A percentile compares a stretch with the other conserved stretches of the same genome.
Conservation (phyloP, 108 stramenopile genomes). For the Pinguiococcus pyrenoidosus region DNA sequence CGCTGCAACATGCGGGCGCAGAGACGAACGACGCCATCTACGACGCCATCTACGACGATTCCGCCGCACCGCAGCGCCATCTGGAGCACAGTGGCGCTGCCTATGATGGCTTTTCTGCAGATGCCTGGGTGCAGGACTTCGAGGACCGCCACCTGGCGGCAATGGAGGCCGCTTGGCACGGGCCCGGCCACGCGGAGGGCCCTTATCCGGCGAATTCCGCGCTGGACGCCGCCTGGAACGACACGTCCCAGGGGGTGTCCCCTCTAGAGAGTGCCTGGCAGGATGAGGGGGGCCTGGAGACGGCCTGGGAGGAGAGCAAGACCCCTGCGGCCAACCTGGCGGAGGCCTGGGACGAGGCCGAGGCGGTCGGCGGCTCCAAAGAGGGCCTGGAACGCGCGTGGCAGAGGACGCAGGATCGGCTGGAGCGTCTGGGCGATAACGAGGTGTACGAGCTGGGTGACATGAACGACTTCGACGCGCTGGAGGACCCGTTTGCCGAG, state of each 20-base stretch:
- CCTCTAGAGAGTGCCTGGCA: too few species aligned
- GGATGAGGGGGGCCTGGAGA: too few species aligned
- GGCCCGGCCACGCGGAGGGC: too few species aligned
- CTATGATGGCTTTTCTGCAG: constrained; percentile 1
- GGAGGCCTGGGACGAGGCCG: constrained; percentile 7
- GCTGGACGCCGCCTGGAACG: too few species aligned
- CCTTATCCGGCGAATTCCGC: too few species aligned
- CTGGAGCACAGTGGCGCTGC: constrained; percentile 1
- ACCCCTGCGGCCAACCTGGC: constrained; percentile 9
- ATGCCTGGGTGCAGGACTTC: constrained; percentile 1
- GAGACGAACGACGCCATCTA: constrained; percentile 4
- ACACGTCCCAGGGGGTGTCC: too few species aligned
- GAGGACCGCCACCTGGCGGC: too few species aligned
- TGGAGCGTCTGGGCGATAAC: constrained; percentile 2
- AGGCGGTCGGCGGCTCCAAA: constrained; percentile 1
- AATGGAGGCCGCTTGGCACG: too few species aligned
- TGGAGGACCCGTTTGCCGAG: constrained; percentile 37
- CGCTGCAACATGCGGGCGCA: neutral
- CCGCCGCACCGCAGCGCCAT: neutral
- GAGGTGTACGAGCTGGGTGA: constrained; percentile 13
- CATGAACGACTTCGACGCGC: constrained; percentile 9
- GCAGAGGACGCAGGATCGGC: constrained; percentile 6
- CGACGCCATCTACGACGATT: constrained; percentile 2
- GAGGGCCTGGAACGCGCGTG: constrained; percentile 20
- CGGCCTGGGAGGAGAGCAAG: too few species aligned